Conservation (phyloP, 2,329 filamentous ascomycete genomes). For the Emergomyces orientalis region DNA sequence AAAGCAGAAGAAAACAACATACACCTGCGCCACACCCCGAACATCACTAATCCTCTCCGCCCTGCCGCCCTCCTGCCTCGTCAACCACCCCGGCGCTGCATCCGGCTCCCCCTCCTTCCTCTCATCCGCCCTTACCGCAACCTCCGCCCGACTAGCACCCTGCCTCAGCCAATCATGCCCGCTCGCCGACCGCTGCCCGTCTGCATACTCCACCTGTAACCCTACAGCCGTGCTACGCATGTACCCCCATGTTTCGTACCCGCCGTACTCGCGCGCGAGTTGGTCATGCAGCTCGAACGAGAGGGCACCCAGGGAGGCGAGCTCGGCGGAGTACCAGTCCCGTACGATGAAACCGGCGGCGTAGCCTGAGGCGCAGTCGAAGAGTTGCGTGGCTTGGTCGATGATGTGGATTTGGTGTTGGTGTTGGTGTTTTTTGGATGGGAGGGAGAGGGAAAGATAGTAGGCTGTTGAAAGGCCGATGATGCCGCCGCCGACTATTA, state of each 20-base stretch:
- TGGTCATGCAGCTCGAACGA: slow-evolving; percentile 60
- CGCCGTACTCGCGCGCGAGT: slow-evolving; percentile 52
- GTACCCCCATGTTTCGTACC: slow-evolving; percentile 51
- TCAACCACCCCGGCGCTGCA: slow-evolving; percentile 49
- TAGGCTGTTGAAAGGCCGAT: slow-evolving; percentile 64
- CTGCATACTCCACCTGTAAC: slow-evolving; percentile 34
- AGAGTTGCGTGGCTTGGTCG: slow-evolving; percentile 51
- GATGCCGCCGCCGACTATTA: slow-evolving; percentile 62
- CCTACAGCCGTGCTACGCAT: slow-evolving; percentile 51
- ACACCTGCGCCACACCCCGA: slow-evolving; percentile 57
- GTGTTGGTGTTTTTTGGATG: slow-evolving; percentile 12
- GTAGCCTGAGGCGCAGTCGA: slow-evolving; percentile 63
- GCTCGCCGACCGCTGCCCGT: slow-evolving; percentile 33
- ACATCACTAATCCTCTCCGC: slow-evolving; percentile 55
- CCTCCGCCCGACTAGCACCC: slow-evolving; percentile 54
- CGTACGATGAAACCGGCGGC: slow-evolving; percentile 64
- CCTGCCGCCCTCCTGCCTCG: slow-evolving; percentile 43
- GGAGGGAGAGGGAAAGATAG: slow-evolving; percentile 49
- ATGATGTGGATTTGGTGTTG: slow-evolving; percentile 46
- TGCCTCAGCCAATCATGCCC: slow-evolving; percentile 58
- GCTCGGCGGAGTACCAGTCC: slow-evolving; percentile 58
- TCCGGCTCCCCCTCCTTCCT: slow-evolving; percentile 24
- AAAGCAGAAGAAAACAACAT: slow-evolving; percentile 23
- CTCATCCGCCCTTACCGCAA: slow-evolving; percentile 34
- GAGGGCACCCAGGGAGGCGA: slow-evolving; percentile 52